Evolutionary conservation across 192 early-diverging fungal species (phyloP).

Genomic region (Entomortierella lignicola): DNA sequence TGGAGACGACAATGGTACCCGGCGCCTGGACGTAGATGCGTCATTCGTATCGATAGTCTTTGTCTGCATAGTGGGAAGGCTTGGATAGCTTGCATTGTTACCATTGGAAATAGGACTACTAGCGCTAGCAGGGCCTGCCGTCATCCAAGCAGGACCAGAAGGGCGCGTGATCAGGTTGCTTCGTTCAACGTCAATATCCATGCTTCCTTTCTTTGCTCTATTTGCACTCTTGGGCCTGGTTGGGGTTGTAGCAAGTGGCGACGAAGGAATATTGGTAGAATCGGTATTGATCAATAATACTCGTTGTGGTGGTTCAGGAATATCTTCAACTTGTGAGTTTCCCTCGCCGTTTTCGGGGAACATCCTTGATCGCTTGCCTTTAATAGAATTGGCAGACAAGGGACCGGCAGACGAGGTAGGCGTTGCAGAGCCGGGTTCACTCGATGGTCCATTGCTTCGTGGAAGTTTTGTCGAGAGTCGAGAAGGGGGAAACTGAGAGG

Average conservation of each 20-base stretch:
- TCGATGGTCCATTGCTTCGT: neutral
- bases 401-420: neutral
- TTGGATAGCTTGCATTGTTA: neutral
- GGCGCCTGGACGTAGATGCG: neutral
- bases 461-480: constrained; percentile 16
- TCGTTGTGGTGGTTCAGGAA: neutral
- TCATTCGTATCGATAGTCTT: neutral
- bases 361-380: constrained; percentile 13
- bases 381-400: constrained; percentile 5
- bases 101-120: neutral
- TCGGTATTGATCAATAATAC: neutral
- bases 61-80: neutral
- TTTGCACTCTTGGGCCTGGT: constrained; percentile 10
- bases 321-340: neutral
- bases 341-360: neutral
- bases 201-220: constrained; percentile 6
- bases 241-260: neutral
- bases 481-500: constrained; percentile 11
- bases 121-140: neutral
- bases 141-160: constrained; percentile 34
- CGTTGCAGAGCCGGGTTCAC: neutral
- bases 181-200: constrained; percentile 38
- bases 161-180: constrained; percentile 31
- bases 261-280: neutral
- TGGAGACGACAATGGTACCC: constrained; percentile 14